phyloP scores from a whole-genome alignment of 352 stramenopile species.

The Pythium sukuiense region DNA sequence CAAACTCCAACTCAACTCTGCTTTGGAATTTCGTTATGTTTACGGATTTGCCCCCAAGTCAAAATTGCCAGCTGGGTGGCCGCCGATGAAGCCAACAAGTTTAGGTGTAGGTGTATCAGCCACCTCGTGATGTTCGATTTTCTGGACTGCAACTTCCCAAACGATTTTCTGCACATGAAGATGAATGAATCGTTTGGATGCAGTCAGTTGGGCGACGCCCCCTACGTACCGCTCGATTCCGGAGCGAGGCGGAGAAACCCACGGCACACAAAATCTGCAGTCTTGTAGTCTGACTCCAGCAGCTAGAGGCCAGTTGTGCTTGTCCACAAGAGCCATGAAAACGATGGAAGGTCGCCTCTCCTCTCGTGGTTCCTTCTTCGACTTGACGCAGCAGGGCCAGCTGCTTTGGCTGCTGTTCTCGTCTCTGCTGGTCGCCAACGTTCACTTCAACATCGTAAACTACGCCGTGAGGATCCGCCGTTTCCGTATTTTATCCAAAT shows the following conservation, averaged over 20 bases:
- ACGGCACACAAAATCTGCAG: background rate
- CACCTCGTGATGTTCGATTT: conserved; percentile 3
- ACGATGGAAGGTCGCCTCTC: conserved; percentile 22
- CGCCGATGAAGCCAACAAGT: background rate
- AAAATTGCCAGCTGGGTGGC: conserved; percentile 1
- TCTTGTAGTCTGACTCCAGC: conserved; percentile 1
- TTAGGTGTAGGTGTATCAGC: conserved; percentile 6
- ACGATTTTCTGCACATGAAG: background rate
- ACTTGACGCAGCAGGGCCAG: conserved; percentile 23
- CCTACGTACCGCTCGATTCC: background rate
- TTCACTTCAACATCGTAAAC: conserved; percentile 34
- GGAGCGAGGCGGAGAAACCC: background rate
- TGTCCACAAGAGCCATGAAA: background rate
- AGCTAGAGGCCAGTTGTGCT: background rate
- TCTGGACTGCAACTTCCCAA: conserved; percentile 3
- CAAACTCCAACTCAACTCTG: too few relatives aligned
- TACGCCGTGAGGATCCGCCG: conserved; percentile 7
- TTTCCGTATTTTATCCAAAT: conserved; percentile 31
- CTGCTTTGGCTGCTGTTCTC: background rate
- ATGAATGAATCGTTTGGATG: conserved; percentile 2
- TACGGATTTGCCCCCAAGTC: background rate
- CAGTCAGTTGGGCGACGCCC: conserved; percentile 3
- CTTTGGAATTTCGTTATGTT: background rate
- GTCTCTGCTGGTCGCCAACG: background rate
- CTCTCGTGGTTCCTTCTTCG: conserved; percentile 21